Percentiles rank a stretch among this genome's conserved stretches.
phyloP scores from a whole-genome alignment of 345 rosid genomes.

The Garcia nutans region DNA sequence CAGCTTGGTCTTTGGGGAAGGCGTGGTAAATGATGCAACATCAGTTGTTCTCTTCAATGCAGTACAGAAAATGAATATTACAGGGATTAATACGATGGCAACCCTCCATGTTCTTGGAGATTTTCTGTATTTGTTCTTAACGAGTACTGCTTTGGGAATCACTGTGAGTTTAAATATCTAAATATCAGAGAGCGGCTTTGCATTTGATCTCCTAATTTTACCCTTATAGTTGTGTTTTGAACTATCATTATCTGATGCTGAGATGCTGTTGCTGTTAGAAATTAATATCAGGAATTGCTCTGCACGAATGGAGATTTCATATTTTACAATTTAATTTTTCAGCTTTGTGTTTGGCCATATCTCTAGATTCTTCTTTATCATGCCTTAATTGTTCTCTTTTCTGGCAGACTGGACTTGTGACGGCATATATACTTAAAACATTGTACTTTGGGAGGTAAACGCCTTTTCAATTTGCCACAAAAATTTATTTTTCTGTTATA shows the following conservation, averaged over 20 bases:
- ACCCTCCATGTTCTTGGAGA: conserved; percentile 48
- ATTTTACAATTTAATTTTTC: no score
- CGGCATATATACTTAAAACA: conserved; percentile 57
- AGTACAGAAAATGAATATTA: conserved; percentile 66
- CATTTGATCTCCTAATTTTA: neutral
- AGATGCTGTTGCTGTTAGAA: no score
- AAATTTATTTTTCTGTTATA: neutral
- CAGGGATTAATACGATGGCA: conserved; percentile 41
- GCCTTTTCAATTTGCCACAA: neutral
- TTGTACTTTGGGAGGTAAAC: conserved; percentile 68
- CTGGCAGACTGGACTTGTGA: conserved; percentile 73
- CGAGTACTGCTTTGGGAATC: conserved; percentile 79
- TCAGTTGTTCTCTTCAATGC: conserved; percentile 83
- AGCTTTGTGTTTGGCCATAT: neutral
- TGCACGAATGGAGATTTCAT: no score
- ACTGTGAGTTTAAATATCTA: conserved; percentile 41
- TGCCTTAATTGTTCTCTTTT: conserved; percentile 12
- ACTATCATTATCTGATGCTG: no score
- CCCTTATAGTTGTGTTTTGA: no score
- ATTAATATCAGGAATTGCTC: no score
- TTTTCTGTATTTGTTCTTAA: conserved; percentile 67
- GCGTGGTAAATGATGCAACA: conserved; percentile 94
- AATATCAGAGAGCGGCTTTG: neutral
- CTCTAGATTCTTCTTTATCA: conserved; percentile 1
- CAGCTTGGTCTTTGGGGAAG: conserved; percentile 93